Evolutionary conservation across 1,284 basidiomycete species (phyloP), one percentile per base, ranked within the genome.

Genomic region (Leccinum pachyderme): DNA sequence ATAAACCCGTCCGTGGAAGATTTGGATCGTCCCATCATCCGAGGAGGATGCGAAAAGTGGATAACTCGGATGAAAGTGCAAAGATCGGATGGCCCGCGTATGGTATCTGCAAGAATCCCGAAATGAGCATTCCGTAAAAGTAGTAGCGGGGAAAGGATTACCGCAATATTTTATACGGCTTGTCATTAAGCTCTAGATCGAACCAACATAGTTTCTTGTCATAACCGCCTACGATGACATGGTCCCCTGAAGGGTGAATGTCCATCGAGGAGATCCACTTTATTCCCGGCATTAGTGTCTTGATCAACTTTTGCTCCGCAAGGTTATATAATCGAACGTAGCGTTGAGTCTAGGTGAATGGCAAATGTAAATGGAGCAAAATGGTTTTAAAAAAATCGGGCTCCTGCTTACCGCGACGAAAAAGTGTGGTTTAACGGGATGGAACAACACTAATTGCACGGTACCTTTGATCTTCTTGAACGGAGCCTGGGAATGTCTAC

Each of bases 161-260:
- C 87, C 95, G 86, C 63, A 99, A 77, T 55, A 97, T 87, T 75
- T 97, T 97, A 82, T 95, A 99, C 2, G 97, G 97, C 71, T 96
- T 95, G 63, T 91, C 88, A 65, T 89, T 91, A 53, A 99, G 83
- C 68, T 99, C 97, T 57, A 99, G 78, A 76, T 99, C 97, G 73
- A 99, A 99, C 97, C 97, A 99, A 67, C 93, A 95, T 15, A 99
- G 77, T 73, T 98, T 96, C 63, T 93, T 89, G 77, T 99, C 97
- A 74, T 99, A 99, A 51, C 91, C 91, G 57, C 97, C 97, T 44
- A 99, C 91, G 61, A 99, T 91, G 59, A 99, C 77, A 76, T 99
- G 95, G 68, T 98, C 95, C 41, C 95, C 95, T 50, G 87, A 87
- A 7, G 96, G 93, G 73, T 99, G 97, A 22, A 99, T 83, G 71